phyloP scores from a whole-genome alignment of 495 filamentous ascomycete genomes.

The Lophium mytilinum region DNA sequence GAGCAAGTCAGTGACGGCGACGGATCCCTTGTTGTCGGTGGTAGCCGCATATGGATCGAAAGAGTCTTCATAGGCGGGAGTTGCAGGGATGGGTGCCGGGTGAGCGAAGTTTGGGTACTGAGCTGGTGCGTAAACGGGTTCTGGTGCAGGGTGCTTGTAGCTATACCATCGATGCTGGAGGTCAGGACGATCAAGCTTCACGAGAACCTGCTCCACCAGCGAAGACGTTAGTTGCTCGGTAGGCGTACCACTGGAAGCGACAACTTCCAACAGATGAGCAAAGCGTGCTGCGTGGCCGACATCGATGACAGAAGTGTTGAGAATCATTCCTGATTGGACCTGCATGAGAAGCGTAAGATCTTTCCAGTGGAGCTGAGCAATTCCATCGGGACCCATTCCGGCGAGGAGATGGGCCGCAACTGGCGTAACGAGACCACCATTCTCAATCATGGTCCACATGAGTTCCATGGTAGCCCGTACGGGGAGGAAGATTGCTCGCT shows the following conservation, averaged over 20 bases:
- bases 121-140: constrained; percentile 30
- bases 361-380: constrained; percentile 45
- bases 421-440: constrained; percentile 53
- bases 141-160: constrained; percentile 38
- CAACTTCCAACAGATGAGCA: constrained; percentile 51
- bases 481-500: constrained; percentile 42
- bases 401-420: constrained; percentile 56
- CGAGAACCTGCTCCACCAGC: constrained; percentile 51
- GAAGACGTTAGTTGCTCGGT: constrained; percentile 44
- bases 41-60: constrained; percentile 84
- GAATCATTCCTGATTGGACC: constrained; percentile 56
- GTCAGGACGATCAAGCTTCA: constrained; percentile 48
- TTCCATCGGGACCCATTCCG: constrained; percentile 50
- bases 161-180: constrained; percentile 52
- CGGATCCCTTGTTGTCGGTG: constrained; percentile 86
- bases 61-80: constrained; percentile 57
- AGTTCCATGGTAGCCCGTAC: constrained; percentile 50
- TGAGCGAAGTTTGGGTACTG: constrained; percentile 33
- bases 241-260: constrained; percentile 41
- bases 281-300: constrained; percentile 51
- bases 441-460: constrained; percentile 67
- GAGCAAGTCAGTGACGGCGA: constrained; percentile 77
- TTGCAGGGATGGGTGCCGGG: constrained; percentile 32
- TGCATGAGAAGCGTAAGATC: constrained; percentile 56
- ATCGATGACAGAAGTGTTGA: constrained; percentile 40